Evolutionary conservation across 2,329 filamentous ascomycete species (phyloP).

Genomic region (Malbranchea cinnamomea): DNA sequence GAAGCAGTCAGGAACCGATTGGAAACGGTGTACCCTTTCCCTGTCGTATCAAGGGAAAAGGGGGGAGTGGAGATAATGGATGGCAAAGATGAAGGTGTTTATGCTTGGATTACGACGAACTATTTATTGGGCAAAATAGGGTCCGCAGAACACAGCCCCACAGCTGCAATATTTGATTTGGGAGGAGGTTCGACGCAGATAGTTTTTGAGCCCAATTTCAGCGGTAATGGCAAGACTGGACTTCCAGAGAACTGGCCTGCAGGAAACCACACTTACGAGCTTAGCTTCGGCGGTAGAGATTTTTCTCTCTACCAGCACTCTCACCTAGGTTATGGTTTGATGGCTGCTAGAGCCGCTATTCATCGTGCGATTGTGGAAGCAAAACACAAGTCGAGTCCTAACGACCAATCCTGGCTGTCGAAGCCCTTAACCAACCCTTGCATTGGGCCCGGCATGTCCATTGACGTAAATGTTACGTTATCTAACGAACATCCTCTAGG

Average conservation of each 20-base stretch:
- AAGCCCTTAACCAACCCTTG: conserved; percentile 69
- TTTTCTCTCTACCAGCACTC: conserved; percentile 97
- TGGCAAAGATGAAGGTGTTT: conserved; percentile 90
- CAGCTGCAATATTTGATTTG: conserved; percentile 89
- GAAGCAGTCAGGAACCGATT: conserved; percentile 69
- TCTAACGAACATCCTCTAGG: conserved; percentile 51
- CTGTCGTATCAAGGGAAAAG: conserved; percentile 71
- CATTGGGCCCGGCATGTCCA: conserved; percentile 64
- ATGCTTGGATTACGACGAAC: conserved; percentile 98
- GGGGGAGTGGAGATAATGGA: conserved; percentile 95
- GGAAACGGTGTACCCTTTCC: conserved; percentile 85
- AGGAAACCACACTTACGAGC: conserved; percentile 89
- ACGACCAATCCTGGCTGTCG: conserved; percentile 51
- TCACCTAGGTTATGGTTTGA: conserved; percentile 89
- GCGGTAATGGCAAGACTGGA: conserved; percentile 53
- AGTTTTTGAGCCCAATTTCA: conserved; percentile 93
- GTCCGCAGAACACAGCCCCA: conserved; percentile 73
- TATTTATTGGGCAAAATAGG: conserved; percentile 97
- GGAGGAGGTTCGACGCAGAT: conserved; percentile 97
- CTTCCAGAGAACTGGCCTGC: conserved; percentile 74
- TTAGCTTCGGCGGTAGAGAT: conserved; percentile 76
- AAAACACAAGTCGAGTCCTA: conserved; percentile 47
- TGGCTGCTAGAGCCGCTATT: conserved; percentile 81
- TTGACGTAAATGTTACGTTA: conserved; percentile 58
- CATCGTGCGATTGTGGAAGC: conserved; percentile 62